Percentiles rank a stretch among this genome's conserved stretches.
These are phyloP conservation scores for Nannizzia gypsea DNA, from an alignment of 2,329 filamentous ascomycete species.

Conservation along the genomic window DNA sequence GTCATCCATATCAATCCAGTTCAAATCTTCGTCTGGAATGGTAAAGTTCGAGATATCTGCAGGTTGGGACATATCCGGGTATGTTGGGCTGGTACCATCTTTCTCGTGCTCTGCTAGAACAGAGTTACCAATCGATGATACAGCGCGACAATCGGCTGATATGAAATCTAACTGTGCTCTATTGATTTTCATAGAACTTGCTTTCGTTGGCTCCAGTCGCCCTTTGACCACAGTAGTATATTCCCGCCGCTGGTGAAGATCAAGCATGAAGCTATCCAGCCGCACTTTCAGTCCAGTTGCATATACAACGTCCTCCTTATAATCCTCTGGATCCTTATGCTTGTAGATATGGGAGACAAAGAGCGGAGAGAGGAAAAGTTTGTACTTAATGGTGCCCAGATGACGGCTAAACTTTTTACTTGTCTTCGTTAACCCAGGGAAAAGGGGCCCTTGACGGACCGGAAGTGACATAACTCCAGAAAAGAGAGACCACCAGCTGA, in stretches of 20 bases:
- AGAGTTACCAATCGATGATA: conserved; percentile 78
- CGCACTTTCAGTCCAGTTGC: conserved; percentile 94
- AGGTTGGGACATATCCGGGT: conserved; percentile 41
- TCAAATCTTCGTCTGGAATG: conserved; percentile 88
- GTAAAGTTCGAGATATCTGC: conserved; percentile 73
- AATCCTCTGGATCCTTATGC: conserved; percentile 88
- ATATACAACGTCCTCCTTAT: conserved; percentile 63
- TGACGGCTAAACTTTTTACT: conserved; percentile 98
- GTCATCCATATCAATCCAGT: conserved; percentile 99
- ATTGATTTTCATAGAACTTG: conserved; percentile 90
- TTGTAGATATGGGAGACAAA: conserved; percentile 98
- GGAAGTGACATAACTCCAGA: conserved; percentile 89
- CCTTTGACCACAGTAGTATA: conserved; percentile 76
- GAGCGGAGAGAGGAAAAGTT: conserved; percentile 76
- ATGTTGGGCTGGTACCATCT: conserved; percentile 49
- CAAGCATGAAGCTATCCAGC: conserved; percentile 93
- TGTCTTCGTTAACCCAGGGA: conserved; percentile 86
- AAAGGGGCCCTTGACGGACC: conserved; percentile 80
- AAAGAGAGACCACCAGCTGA: conserved; percentile 94
- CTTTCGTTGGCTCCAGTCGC: conserved; percentile 63
- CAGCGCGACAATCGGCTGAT: conserved; percentile 79
- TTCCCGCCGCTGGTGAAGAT: conserved; percentile 86
- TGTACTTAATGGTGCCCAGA: conserved; percentile 97
- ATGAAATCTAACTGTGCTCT: conserved; percentile 86
- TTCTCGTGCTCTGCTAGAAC: conserved; percentile 57